Conservation (phyloP, 208 protist genomes). For the Porcisia deanei region DNA sequence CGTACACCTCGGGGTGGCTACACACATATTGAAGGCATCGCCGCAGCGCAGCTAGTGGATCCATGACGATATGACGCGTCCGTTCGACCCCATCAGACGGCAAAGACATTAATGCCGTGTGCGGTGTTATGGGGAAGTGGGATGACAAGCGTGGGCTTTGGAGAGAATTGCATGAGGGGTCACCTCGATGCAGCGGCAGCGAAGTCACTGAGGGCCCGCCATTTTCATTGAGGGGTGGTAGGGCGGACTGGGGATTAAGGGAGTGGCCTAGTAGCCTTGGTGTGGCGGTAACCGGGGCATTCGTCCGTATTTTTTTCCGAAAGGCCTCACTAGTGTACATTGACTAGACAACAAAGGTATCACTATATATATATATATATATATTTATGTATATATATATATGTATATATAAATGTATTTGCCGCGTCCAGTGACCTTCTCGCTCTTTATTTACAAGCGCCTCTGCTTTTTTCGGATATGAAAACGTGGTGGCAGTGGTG, state of each 20-base stretch:
- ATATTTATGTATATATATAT: not conserved
- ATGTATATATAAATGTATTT: not conserved
- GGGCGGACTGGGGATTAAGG: not conserved
- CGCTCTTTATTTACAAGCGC: not conserved
- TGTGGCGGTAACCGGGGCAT: not conserved
- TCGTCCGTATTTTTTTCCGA: conserved; percentile 7
- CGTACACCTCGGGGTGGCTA: conserved; percentile 81
- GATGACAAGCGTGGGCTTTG: not conserved
- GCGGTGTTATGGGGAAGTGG: not conserved
- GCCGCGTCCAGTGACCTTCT: not conserved
- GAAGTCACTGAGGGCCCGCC: not conserved
- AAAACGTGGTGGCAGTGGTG: not conserved
- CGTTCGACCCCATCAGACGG: not conserved
- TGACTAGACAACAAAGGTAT: not conserved
- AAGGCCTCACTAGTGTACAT: conserved; percentile 20
- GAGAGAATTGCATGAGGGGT: not conserved
- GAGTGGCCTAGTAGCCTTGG: not conserved
- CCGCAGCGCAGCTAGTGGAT: conserved; percentile 73
- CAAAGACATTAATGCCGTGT: not conserved
- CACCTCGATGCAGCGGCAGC: not conserved
- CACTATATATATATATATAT: conserved; percentile 4
- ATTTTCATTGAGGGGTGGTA: not conserved
- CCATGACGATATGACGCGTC: conserved; percentile 47
- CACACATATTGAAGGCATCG: conserved; percentile 78
- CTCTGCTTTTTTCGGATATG: not conserved